Base-by-base conservation (phyloP, 257 asterid species). In the Mentha longifolia region DNA sequence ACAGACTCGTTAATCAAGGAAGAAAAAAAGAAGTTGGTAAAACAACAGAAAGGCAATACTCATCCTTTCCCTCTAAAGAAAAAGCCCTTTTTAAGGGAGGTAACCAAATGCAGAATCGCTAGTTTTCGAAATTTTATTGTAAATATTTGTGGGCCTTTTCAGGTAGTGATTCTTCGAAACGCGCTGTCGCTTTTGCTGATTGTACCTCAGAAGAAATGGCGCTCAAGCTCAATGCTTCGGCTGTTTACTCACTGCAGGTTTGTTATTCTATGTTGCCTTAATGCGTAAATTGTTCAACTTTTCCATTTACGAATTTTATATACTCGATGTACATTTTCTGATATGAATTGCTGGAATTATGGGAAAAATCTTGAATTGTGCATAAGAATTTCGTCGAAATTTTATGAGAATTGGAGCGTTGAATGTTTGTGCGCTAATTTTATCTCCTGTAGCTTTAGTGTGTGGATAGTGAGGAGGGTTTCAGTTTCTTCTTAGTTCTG, bases 181-280 rank as follows among this genome's bases (percentile, higher is more conserved):
- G 37, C 31, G 11, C 42, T 46, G 4, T 5, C 9, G 1, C 20
- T n/a, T 46, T 61, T 67, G 55, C 62, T 22, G 47, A 41, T 33
- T 64, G 25, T 6, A 25, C 60, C 60, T 28, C 28, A 9, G 39
- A 31, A 33, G 43, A 78, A 64, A 89, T 86, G 90, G 76, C 92
- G 63, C 87, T 85, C 82, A 83, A 84, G 67, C 82, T 85, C 70
- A 78, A 77, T 65, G 80, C 89, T 58, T 78, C 88, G 11, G 81
- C 82, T 49, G 75, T 83, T 41, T 74, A 65, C 63, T 74, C 72
- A n/a, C 76, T 70, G 56, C 82, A 78, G 90, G 92, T 90, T 56
- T 20, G 3, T 22, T 58, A 43, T 37, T 58, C 61, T 55, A 14
- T 28, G 65, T 15, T 33, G 9, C 39, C 28, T 33, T 54, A n/a